Conservation (phyloP, 495 filamentous ascomycete species). For the Rhizodiscina lignyota region DNA sequence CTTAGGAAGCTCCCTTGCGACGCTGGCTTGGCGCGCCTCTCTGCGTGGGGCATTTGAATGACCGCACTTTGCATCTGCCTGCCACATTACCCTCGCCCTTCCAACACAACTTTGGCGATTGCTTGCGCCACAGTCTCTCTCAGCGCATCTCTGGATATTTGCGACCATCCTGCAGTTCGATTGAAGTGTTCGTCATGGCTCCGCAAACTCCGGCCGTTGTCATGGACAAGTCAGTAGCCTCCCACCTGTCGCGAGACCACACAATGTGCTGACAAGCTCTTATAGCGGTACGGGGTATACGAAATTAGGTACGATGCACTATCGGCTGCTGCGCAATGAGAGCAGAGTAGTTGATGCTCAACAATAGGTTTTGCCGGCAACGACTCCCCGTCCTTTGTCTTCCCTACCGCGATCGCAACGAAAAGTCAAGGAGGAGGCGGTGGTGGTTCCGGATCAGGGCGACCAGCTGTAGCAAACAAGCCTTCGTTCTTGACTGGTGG, state of each 20-base stretch:
- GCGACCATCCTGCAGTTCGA: constrained; percentile 4
- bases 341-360: background rate
- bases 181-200: constrained; percentile 45
- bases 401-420: constrained; percentile 95
- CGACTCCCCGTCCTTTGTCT: constrained; percentile 97
- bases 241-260: constrained; percentile 3
- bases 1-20: background rate
- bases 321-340: background rate
- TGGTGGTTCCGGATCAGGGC: constrained; percentile 63
- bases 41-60: too few relatives aligned
- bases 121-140: too few relatives aligned
- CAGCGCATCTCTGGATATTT: constrained; percentile 3
- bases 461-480: constrained; percentile 82
- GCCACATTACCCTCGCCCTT: too few relatives aligned
- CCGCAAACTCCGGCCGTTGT: constrained; percentile 99
- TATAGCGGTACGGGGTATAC: constrained; percentile 94
- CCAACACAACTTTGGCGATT: too few relatives aligned
- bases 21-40: too few relatives aligned
- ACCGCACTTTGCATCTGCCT: too few relatives aligned
- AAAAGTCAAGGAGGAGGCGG: constrained; percentile 57
- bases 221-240: constrained; percentile 94
- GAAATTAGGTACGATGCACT: constrained; percentile 61
- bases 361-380: constrained; percentile 88
- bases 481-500: constrained; percentile 89
- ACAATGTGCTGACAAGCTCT: constrained; percentile 7